These are phyloP conservation scores for Falciphora oryzae DNA, from an alignment of 2,329 filamentous ascomycete genomes.

Conservation along the genomic window DNA sequence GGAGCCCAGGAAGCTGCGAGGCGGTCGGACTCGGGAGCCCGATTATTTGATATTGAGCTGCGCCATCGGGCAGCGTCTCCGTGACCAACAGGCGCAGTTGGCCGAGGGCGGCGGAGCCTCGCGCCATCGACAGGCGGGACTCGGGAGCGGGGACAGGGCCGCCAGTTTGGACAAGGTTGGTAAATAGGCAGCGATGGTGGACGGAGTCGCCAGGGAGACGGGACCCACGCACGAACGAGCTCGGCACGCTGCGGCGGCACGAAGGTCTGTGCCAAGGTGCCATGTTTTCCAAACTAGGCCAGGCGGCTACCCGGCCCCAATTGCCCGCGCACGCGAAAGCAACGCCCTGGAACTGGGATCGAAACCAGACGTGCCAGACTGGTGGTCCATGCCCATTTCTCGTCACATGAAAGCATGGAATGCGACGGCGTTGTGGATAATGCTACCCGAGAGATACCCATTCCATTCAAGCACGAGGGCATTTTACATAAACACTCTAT, in stretches of 20 bases:
- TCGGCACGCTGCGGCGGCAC: no score
- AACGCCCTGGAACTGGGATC: not conserved
- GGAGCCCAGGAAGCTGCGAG: conserved; percentile 42
- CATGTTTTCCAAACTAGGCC: not conserved
- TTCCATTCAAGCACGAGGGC: no score
- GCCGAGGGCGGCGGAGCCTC: not conserved
- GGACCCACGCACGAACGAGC: no score
- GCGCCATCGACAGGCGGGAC: not conserved
- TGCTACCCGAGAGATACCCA: not conserved
- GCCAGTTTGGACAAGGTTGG: not conserved
- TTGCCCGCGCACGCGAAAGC: not conserved
- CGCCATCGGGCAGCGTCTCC: not conserved
- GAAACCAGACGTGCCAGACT: not conserved
- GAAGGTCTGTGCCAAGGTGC: not conserved
- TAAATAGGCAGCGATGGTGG: no score
- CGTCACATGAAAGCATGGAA: not conserved
- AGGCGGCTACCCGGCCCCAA: no score
- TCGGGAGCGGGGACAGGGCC: no score
- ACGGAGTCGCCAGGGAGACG: no score
- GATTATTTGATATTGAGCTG: conserved; percentile 58
- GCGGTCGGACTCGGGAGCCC: conserved; percentile 44
- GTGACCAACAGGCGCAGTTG: not conserved
- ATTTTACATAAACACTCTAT: not conserved
- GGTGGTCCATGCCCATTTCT: not conserved
- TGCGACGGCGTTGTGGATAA: not conserved